These are phyloP conservation scores for Colletotrichum horii DNA, from an alignment of 2,329 filamentous ascomycete genomes.

Conservation along the genomic window DNA sequence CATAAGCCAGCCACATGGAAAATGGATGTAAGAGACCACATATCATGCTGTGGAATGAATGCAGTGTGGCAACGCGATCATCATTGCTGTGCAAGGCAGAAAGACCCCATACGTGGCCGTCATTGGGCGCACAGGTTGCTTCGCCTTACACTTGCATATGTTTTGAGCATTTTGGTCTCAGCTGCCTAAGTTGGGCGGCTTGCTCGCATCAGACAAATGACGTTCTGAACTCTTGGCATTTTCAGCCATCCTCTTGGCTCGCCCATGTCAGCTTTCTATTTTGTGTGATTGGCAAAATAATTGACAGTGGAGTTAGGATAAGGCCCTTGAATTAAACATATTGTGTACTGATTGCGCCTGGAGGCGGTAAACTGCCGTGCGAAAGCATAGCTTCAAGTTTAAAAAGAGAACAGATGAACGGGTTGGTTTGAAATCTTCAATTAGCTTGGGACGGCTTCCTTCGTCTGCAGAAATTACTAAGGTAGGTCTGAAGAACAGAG, in stretches of 20 bases:
- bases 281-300: background rate
- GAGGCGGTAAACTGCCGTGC: background rate
- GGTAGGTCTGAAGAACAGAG: background rate
- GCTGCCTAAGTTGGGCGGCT: background rate
- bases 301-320: background rate
- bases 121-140: background rate
- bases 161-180: background rate
- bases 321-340: background rate
- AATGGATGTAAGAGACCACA: background rate
- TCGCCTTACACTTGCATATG: background rate
- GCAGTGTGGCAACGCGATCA: background rate
- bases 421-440: background rate
- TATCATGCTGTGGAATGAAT: background rate
- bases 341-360: background rate
- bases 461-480: background rate
- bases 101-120: background rate
- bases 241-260: background rate
- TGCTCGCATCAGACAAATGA: background rate
- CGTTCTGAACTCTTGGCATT: background rate
- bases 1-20: background rate
- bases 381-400: background rate
- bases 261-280: background rate
- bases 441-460: background rate
- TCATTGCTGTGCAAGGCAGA: background rate
- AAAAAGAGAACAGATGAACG: background rate